phyloP scores from a whole-genome alignment of 345 rosid species.

The Raphanus sativus region DNA sequence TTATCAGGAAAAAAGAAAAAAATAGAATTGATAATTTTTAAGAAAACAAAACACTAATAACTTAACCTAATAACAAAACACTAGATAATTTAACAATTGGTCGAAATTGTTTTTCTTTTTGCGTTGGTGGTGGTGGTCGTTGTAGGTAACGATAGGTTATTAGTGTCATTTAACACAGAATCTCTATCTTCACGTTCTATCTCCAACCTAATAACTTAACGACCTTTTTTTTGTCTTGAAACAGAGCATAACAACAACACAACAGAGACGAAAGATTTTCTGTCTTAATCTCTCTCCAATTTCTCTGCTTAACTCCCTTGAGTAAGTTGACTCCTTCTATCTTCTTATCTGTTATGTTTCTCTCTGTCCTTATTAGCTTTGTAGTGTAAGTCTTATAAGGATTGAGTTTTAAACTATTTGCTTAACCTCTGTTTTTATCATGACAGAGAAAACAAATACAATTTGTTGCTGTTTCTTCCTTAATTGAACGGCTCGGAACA shows the following conservation, averaged over 20 bases:
- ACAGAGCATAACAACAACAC: background rate
- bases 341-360: background rate
- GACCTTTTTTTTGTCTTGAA: background rate
- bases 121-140: no score
- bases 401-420: background rate
- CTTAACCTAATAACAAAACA: no score
- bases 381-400: background rate
- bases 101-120: no score
- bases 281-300: background rate
- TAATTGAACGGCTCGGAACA: no score
- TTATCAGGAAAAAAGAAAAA: no score
- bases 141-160: no score
- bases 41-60: no score
- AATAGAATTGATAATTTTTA: no score
- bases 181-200: background rate
- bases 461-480: no score
- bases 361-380: background rate
- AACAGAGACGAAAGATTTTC: background rate
- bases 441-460: background rate
- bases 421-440: background rate
- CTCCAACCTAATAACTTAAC: background rate
- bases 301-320: background rate
- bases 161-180: no score
- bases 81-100: no score
- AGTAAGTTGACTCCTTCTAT: background rate